Percentiles rank a stretch among this genome's conserved stretches.
phyloP scores from a whole-genome alignment of 106 monocot genomes.

The Phalaenopsis equestris region DNA sequence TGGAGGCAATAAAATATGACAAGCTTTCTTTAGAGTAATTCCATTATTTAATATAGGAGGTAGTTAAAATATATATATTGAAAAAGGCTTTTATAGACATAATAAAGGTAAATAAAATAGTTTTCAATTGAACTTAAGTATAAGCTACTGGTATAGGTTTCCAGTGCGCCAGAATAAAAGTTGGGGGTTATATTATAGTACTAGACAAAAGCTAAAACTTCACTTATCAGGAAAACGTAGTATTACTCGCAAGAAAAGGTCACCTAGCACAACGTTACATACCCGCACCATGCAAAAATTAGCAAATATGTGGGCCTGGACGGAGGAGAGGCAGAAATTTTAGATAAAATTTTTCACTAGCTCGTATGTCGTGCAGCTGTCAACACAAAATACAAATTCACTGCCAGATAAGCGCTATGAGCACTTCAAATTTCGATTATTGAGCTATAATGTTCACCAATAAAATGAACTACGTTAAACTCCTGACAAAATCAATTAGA shows the following conservation, averaged over 20 bases:
- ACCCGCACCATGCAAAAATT: not conserved
- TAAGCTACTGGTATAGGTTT: not conserved
- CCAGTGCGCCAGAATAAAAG: not conserved
- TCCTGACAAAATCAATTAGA: no score
- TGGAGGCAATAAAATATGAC: no score
- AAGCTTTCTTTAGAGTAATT: no score
- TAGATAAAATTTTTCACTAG: no score
- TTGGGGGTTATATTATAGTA: not conserved
- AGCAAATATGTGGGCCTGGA: not conserved
- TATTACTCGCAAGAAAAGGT: not conserved
- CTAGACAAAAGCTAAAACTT: not conserved
- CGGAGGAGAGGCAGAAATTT: not conserved
- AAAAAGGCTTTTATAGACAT: not conserved
- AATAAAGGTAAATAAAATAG: not conserved
- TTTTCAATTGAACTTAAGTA: not conserved
- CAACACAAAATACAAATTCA: no score
- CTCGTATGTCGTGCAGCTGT: no score
- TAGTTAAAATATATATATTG: no score
- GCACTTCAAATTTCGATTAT: no score
- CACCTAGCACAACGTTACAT: not conserved
- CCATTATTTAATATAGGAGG: no score
- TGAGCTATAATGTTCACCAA: no score
- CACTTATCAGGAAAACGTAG: not conserved
- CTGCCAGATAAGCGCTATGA: no score
- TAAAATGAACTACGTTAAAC: no score